phyloP scores from a whole-genome alignment of 2,329 filamentous ascomycete genomes.

The Monosporascus sp. region DNA sequence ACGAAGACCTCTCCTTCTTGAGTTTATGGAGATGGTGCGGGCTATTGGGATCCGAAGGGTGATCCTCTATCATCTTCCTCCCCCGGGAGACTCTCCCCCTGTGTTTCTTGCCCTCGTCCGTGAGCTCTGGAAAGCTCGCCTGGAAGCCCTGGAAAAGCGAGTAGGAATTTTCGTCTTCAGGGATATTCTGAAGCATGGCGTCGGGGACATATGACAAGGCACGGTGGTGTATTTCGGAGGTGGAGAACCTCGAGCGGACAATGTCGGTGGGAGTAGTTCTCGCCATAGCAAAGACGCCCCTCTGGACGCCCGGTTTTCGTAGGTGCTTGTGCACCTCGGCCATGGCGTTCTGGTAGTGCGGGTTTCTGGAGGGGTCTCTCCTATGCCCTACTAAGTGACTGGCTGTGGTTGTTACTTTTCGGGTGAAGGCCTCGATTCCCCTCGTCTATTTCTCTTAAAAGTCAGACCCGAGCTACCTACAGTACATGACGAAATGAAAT shows the following conservation, averaged over 20 bases:
- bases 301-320: slow-evolving; percentile 75
- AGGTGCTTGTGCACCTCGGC: slow-evolving; percentile 86
- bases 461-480: slow-evolving; percentile 8
- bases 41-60: slow-evolving; percentile 47
- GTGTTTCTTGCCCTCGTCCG: slow-evolving; percentile 66
- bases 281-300: slow-evolving; percentile 85
- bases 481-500: slow-evolving; percentile 1
- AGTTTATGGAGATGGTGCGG: slow-evolving; percentile 67
- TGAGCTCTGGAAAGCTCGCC: slow-evolving; percentile 71
- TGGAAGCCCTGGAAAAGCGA: slow-evolving; percentile 96
- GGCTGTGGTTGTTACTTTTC: slow-evolving; percentile 92
- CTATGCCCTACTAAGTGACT: slow-evolving; percentile 77
- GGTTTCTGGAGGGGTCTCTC: slow-evolving; percentile 49
- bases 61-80: slow-evolving; percentile 69
- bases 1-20: slow-evolving; percentile 71
- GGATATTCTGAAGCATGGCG: slow-evolving; percentile 83
- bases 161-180: slow-evolving; percentile 79
- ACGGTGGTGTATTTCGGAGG: slow-evolving; percentile 88
- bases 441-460: slow-evolving; percentile 55
- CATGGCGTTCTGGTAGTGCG: slow-evolving; percentile 81
- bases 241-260: slow-evolving; percentile 85
- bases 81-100: slow-evolving; percentile 68
- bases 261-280: slow-evolving; percentile 90
- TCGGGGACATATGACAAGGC: slow-evolving; percentile 85
- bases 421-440: slow-evolving; percentile 85